Conservation (phyloP, 2,329 filamentous ascomycete species). For the Nemania sp. region DNA sequence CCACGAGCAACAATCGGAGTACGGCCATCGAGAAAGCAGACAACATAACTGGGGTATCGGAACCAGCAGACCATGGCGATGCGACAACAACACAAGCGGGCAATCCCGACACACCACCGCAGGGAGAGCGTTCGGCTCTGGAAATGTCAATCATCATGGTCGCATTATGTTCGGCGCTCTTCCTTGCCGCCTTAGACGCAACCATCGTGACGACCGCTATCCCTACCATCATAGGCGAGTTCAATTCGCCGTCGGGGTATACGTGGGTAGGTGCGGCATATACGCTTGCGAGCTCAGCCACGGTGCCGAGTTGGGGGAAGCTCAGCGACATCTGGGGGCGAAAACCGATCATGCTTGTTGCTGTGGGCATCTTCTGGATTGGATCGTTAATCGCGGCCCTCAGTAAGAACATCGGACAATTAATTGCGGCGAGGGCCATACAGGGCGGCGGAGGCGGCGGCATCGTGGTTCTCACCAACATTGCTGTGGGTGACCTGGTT, state of each 20-base stretch:
- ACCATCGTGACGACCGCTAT: constrained; percentile 71
- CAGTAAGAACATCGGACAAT: constrained; percentile 53
- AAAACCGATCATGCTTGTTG: constrained; percentile 56
- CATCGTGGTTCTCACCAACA: constrained; percentile 63
- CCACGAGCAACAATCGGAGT: background rate
- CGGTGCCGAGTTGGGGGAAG: constrained; percentile 72
- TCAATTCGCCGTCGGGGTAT: constrained; percentile 71
- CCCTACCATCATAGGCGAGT: constrained; percentile 66
- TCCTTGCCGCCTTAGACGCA: constrained; percentile 59
- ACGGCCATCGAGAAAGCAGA: background rate
- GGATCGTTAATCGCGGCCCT: constrained; percentile 60
- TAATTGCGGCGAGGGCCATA: constrained; percentile 59
- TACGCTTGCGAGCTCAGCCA: constrained; percentile 69
- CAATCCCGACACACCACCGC: background rate
- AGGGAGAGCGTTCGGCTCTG: constrained; percentile 34
- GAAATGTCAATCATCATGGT: constrained; percentile 40
- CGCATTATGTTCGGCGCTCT: constrained; percentile 46
- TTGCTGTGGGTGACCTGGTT: constrained; percentile 61
- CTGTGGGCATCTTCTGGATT: constrained; percentile 58
- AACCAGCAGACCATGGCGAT: constrained; percentile 11
- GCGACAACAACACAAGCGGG: background rate
- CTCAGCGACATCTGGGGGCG: constrained; percentile 63
- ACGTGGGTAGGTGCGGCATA: constrained; percentile 79
- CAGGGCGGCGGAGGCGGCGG: constrained; percentile 63
- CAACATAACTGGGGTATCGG: background rate